phyloP scores from a whole-genome alignment of 1,139 yeast genomes.

The Nematodospora anomalae region DNA sequence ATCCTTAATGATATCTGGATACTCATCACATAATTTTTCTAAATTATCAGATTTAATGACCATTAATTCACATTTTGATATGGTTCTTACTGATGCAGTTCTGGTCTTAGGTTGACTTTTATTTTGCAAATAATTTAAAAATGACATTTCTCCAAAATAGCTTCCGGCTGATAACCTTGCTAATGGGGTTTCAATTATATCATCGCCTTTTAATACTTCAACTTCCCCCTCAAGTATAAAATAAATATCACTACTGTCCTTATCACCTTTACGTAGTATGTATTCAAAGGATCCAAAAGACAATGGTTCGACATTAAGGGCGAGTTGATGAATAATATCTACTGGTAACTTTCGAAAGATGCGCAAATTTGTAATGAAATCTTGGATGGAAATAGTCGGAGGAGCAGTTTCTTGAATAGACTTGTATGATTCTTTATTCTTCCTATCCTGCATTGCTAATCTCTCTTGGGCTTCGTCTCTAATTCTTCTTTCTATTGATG shows the following conservation, averaged over 20 bases:
- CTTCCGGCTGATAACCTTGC: constrained; percentile 64
- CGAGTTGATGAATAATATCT: constrained; percentile 60
- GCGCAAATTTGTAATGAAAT: constrained; percentile 56
- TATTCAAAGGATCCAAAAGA: constrained; percentile 56
- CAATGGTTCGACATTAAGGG: constrained; percentile 60
- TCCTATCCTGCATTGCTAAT: constrained; percentile 65
- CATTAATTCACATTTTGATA: constrained; percentile 58
- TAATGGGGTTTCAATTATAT: constrained; percentile 36
- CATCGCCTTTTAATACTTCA: constrained; percentile 56
- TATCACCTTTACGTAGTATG: constrained; percentile 58
- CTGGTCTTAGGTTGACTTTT: constrained; percentile 28
- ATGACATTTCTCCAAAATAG: constrained; percentile 78
- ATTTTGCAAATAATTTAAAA: constrained; percentile 49
- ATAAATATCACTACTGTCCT: constrained; percentile 57
- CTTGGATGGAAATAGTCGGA: constrained; percentile 41
- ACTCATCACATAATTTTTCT: constrained; percentile 52
- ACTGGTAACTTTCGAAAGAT: constrained; percentile 58
- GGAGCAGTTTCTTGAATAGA: neutral
- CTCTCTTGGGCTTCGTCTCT: constrained; percentile 80
- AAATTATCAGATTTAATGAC: constrained; percentile 56
- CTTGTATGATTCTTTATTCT: constrained; percentile 28
- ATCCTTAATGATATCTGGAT: constrained; percentile 58
- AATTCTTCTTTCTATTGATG: constrained; percentile 63
- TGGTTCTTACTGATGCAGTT: constrained; percentile 63
- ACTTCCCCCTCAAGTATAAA: constrained; percentile 70